Evolutionary conservation across 306 rosid genomes (phyloP).

Genomic region (Rosa rugosa): DNA sequence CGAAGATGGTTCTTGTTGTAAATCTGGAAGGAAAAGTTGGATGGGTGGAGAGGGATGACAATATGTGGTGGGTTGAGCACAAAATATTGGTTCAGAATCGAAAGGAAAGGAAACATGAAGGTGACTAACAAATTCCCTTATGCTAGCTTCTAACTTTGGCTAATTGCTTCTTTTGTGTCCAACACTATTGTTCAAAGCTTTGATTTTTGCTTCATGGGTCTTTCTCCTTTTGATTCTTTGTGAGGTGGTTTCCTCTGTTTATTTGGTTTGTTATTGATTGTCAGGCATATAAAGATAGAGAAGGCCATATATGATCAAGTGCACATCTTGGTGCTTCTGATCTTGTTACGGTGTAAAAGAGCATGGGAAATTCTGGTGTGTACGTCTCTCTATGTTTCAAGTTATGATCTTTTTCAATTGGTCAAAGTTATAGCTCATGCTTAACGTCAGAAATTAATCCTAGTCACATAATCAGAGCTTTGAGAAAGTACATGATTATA

Average conservation of each 20-base stretch:
- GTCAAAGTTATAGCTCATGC: too few species aligned
- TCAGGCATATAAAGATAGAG: neutral
- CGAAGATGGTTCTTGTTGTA: too few species aligned
- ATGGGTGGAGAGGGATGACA: too few species aligned
- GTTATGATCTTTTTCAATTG: too few species aligned
- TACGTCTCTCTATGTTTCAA: too few species aligned
- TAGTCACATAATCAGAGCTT: too few species aligned
- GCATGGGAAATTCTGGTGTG: too few species aligned
- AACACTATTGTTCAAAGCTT: neutral
- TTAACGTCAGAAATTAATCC: too few species aligned
- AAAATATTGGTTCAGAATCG: conserved; percentile 34
- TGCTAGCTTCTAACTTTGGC: conserved; percentile 25
- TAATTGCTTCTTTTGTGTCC: neutral
- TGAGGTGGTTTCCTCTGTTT: neutral
- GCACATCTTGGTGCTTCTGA: conserved; percentile 17
- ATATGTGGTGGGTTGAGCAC: conserved; percentile 78
- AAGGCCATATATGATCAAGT: conserved; percentile 12
- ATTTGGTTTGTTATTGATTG: conserved; percentile 8
- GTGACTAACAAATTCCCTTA: conserved; percentile 15
- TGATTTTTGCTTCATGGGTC: neutral
- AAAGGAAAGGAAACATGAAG: neutral
- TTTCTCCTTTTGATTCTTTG: neutral
- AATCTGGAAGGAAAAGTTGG: too few species aligned
- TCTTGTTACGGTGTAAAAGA: too few species aligned
- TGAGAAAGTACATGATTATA: too few species aligned